Evolutionary conservation across 106 monocot species (phyloP), one percentile per base, ranked within the genome.

Genomic region (Dioscorea zingiberensis): DNA sequence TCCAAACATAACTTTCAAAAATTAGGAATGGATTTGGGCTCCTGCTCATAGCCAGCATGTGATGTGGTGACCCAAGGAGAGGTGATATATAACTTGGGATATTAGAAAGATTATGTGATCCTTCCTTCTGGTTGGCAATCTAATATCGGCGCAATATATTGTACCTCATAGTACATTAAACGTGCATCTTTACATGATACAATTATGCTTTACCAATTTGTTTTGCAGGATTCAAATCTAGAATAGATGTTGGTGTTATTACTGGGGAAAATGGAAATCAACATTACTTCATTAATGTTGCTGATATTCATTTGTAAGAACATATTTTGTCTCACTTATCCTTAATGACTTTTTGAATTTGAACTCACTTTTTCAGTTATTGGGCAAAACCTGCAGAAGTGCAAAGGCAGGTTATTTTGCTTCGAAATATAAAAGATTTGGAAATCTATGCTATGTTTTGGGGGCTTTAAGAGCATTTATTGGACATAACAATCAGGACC

Each of bases 391-490:
- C 32, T 81, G 57, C 71, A 98, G 98, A 84, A 98, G 98, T 80
- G 92, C 89, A 60, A 98, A 93, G 68, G 92, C 93, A 65, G 86
- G 93, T 60, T 98, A 77, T 77, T 98, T 78, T 80, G 72, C 98
- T 65, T 89, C 89, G 8, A 77, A 80, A 62, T 98, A 86, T 54
- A 98, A 98, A 74, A 71, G 71, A 64, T 98, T 93, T 80, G 98
- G 98, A 74, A 98, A 93, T 30, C 60, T 98, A 13, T 98, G 98
- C 55, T 98, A 98, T 80, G 84, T 98, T 60, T 63, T 98, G 53
- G 98, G 98, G 25, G 79, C 93, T 63, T 72, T 98, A 68, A 81
- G 76, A 78, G 98, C 81, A 47, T 98, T 98, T 72, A 64, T 81
- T 58, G 84, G 93, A n/a, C 98, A 98, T 68, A 69, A 38, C 10